Base-by-base conservation (phyloP, 2,329 filamentous ascomycete species). In the Venturia carpophila region DNA sequence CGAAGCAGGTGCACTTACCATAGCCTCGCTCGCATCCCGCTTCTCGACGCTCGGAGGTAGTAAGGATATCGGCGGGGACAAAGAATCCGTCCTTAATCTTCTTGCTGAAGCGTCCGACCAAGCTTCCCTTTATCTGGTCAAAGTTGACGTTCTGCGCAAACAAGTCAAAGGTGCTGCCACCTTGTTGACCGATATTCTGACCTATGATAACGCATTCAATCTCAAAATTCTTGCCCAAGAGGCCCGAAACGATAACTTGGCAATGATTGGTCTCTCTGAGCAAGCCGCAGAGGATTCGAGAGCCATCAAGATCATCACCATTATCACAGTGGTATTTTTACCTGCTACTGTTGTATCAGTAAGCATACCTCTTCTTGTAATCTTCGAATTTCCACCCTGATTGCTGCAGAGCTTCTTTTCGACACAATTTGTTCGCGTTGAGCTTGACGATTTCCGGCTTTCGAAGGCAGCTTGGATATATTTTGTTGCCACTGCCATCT, bases 261-360 rank as follows among this genome's bases (percentile, higher is more conserved):
- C 30, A 1, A 69, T 70, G 64, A 61, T 65, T 3, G 43, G 52
- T 4, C 63, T 71, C 0, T 68, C 68, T 4, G 67, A 68, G 39
- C 70, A 70, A 63, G 65, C 63, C 24, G 69, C 67, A 5, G 63
- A 66, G n/a, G 70, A 70, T 64, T 68, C 68, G 15, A 67, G 65
- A 5, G 68, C 68, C 5, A 67, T 71, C 13, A 71, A 69, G 34
- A 66, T 71, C 1, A 61, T 71, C 1, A 71, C 70, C 5, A 63
- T 70, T 19, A 67, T 71, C 21, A 71, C 68, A 13, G 58, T 70
- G 2, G 61, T 70, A 19, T 71, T 69, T 39, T 63, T 71, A 10
- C 69, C 70, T 1, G 67, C 69, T 34, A 56, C 21, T 56, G 21
- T 56, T 24, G 49, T 56, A 10, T 24, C 49, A 17, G 49, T 56